Evolutionary conservation across 495 filamentous ascomycete species (phyloP), one percentile per base, ranked within the genome.

Genomic region (Hypoxylon intermedium): DNA sequence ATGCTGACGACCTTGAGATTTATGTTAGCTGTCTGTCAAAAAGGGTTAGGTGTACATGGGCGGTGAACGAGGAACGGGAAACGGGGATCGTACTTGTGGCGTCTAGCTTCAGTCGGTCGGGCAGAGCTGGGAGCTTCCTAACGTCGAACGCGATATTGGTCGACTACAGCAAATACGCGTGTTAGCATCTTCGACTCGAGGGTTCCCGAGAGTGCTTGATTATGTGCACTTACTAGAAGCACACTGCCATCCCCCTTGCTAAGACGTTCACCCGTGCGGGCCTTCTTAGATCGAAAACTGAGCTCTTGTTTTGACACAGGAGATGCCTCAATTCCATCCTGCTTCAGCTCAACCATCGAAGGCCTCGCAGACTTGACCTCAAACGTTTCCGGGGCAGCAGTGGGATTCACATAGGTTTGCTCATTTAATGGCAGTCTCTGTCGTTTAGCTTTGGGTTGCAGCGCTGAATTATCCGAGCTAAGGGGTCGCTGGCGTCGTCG

Each of bases 91-190:
- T 80, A 90, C 87, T 83, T 69, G 82, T 78, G 31, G 77, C 74
- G 52, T 84, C 79, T 28, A 79, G 74, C 19, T 85, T 86, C 42
- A 97, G 79, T 50, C 85, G 81, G 53, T 92, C 85, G 36, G 93
- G 92, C 16, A 95, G 77, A 31, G 85, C 85, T 48, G 92, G 89
- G 20, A 98, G 84, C 67, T 90, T 89, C 51, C 89, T 89, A 28
- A 98, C 92, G 26, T 83, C 86, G 67, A 94, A 97, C 51, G 88
- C 90, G 68, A 89, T 87, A 65, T 91, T 98, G 69, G 87, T 88
- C 13, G 92, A 93, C 92, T 96, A 49, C 9, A 49, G 51, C 6
- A 58, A 37, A 21, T 36, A 60, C 68, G 9, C n/a, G 52, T 26
- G 48, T 70, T 38, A 75, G 67, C 42, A 33, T 26, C 28, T 48